Evolutionary conservation across 768 basidiomycete genomes (phyloP), one percentile per base, ranked within the genome.

Genomic region (Suillus sp.): DNA sequence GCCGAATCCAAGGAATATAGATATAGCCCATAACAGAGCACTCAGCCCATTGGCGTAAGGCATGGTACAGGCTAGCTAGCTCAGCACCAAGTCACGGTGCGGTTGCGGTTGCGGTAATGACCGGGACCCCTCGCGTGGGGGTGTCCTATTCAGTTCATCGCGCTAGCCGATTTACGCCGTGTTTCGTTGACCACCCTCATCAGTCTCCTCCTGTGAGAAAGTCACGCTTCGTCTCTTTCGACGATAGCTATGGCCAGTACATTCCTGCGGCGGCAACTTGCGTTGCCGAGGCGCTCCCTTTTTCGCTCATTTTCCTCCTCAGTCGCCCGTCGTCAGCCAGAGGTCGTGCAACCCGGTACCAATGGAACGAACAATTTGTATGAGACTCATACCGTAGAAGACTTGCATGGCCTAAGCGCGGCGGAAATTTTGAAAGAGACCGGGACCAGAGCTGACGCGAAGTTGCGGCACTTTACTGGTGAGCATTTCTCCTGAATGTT

Each of bases 401-500:
- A 94, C 77, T 76, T 95, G 61, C 93, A 95, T 66, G 86, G 87
- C 43, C 81, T 95, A 81, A 79, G 83, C 64, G 91, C 93, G 1
- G 78, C 86, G 11, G 89, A 96, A 63, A 91, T 97, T 70, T 76
- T 99, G 63, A 81, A 84, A 55, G 94, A 95, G 74, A 87, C 86
- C 0, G 85, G 85, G 14, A 80, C 84, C 27, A 81, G 87, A 62
- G 86, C 85, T 57, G 95, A 95, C 67, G 79, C 90, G 16, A 89
- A 90, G 72, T 84, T 97, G 83, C 84, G 93, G 74, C 96, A 98
- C 80, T 98, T 96, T 72, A 98, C 95, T 61, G 94, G 92, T 94
- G 71, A 65, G 83, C 79, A 45, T 45, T 66, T 47, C 10, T 42
- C 20, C 37, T 43, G 14, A 32, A 45, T 5, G 42, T 45, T 34